phyloP scores from a whole-genome alignment of 2,329 filamentous ascomycete genomes.

The Neocatenulostroma microsporum region DNA sequence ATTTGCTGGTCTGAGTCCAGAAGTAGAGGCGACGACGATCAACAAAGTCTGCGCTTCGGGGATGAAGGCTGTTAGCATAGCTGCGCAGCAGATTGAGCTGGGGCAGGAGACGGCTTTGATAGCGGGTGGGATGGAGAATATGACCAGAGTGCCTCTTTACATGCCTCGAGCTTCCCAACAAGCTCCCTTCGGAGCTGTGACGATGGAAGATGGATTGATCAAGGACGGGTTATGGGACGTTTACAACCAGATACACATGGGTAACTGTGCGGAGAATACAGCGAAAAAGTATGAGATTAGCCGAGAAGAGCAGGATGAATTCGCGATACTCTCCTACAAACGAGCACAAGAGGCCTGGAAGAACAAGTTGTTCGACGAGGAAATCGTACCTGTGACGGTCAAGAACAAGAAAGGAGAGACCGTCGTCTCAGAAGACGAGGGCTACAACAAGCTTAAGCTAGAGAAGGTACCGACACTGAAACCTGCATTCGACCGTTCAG shows the following conservation, averaged over 20 bases:
- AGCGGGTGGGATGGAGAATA: constrained; percentile 96
- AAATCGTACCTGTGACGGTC: constrained; percentile 82
- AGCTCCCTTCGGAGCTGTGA: constrained; percentile 78
- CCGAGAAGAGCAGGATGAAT: constrained; percentile 81
- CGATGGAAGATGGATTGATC: constrained; percentile 83
- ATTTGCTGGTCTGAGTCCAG: constrained; percentile 75
- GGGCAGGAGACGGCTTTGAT: constrained; percentile 81
- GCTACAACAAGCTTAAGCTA: constrained; percentile 75
- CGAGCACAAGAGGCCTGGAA: constrained; percentile 87
- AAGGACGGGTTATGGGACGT: constrained; percentile 95
- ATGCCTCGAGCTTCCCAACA: constrained; percentile 71
- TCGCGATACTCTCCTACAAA: constrained; percentile 81
- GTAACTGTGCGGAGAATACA: constrained; percentile 89
- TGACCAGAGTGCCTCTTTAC: constrained; percentile 91
- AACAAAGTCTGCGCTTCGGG: constrained; percentile 98
- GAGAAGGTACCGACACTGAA: constrained; percentile 83
- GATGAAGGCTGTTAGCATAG: constrained; percentile 82
- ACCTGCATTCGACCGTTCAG: constrained; percentile 81
- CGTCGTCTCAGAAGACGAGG: constrained; percentile 75
- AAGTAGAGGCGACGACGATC: constrained; percentile 80
- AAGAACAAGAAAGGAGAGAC: constrained; percentile 75
- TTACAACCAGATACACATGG: constrained; percentile 97
- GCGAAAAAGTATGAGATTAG: constrained; percentile 78
- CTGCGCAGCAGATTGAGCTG: constrained; percentile 89
- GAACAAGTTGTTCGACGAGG: constrained; percentile 71